These are phyloP conservation scores for Solanum commersonii DNA, from an alignment of 257 asterid species.

Conservation along the genomic window DNA sequence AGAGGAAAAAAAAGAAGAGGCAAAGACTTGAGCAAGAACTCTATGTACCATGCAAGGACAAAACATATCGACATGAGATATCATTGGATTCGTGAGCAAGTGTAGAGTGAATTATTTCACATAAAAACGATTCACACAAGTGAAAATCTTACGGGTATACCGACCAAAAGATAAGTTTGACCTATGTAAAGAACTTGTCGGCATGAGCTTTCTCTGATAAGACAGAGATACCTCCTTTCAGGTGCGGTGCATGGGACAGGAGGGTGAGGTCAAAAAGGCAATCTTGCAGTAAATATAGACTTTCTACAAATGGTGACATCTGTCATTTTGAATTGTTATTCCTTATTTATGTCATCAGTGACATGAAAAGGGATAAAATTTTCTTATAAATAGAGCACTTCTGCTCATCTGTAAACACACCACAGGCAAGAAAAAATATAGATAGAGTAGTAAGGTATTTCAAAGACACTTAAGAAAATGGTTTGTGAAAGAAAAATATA, in stretches of 20 bases:
- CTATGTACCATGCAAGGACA: background rate
- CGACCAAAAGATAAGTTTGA: background rate
- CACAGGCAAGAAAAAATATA: background rate
- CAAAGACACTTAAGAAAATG: background rate
- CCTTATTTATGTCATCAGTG: background rate
- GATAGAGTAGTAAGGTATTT: background rate
- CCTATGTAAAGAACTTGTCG: background rate
- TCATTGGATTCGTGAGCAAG: background rate
- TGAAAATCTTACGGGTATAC: background rate
- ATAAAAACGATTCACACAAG: background rate
- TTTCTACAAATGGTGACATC: too few relatives aligned
- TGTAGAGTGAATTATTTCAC: background rate
- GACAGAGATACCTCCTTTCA: background rate
- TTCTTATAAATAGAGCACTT: background rate
- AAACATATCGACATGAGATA: background rate
- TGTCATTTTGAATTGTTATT: background rate
- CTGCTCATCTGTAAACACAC: background rate
- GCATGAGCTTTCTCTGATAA: background rate
- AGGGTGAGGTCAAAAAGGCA: background rate
- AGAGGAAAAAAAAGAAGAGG: background rate
- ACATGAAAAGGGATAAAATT: background rate
- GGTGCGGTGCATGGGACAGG: background rate
- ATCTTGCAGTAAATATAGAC: background rate
- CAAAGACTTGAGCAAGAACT: background rate
- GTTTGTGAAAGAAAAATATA: background rate